Percentiles rank a stretch among this genome's conserved stretches.
Conservation (phyloP, 2,329 filamentous ascomycete genomes). For the Diaporthe sp. region DNA sequence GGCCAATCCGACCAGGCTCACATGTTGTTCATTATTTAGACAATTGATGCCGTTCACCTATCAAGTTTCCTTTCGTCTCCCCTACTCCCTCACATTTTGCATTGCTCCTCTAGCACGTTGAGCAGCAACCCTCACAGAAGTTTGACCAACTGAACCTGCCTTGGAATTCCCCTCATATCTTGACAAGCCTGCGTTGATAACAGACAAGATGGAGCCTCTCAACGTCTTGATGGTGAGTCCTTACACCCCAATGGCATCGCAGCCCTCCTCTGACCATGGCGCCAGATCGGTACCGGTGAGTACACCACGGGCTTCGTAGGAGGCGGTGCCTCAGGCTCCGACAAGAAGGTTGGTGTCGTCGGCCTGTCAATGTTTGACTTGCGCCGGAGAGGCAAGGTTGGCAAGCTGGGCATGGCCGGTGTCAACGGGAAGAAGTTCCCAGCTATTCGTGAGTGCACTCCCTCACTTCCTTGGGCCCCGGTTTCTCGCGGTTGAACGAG, state of each 20-base stretch:
- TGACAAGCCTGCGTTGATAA: neutral
- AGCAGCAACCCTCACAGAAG: neutral
- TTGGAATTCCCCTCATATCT: neutral
- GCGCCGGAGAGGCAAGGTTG: conserved; percentile 88
- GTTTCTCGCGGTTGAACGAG: neutral
- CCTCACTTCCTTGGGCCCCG: neutral
- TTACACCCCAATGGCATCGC: neutral
- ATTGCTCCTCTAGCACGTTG: neutral
- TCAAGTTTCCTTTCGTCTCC: neutral
- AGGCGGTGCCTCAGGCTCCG: conserved; percentile 83
- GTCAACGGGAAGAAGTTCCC: conserved; percentile 91
- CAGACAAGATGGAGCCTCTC: conserved; percentile 65
- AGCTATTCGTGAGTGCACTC: conserved; percentile 78
- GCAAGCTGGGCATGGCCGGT: conserved; percentile 88
- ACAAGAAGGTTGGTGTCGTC: conserved; percentile 97
- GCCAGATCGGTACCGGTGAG: conserved; percentile 88
- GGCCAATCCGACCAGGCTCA: conserved; percentile 13
- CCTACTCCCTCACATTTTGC: neutral
- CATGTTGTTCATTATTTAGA: conserved; percentile 24
- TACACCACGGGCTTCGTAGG: conserved; percentile 97
- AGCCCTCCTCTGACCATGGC: neutral
- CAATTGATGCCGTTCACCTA: conserved; percentile 1
- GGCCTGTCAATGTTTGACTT: conserved; percentile 91
- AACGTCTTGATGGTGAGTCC: conserved; percentile 76
- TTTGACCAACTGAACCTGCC: too few relatives aligned